Evolutionary conservation across 2,329 filamentous ascomycete genomes (phyloP), one percentile per base, ranked within the genome.

Genomic region (Epichloe bromicola): DNA sequence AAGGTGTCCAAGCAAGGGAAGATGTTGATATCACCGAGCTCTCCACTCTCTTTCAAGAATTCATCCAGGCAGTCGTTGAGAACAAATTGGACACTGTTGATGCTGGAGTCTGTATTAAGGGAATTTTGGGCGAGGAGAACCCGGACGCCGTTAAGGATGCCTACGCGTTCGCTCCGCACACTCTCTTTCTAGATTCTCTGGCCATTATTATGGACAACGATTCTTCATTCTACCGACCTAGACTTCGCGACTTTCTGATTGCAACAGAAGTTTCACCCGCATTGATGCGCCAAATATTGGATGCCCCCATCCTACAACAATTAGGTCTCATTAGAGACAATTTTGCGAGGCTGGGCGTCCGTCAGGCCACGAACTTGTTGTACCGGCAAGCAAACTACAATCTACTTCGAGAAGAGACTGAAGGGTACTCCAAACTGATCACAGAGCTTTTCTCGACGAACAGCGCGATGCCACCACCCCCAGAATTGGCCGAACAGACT

Each of bases 361-460:
- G 91, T 51, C 89, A 94, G 62, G 86, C 90, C 46, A 98, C 93
- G 7, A 95, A 96, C 60, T 75, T 93, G 4, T 77, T 98, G 1
- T 98, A 98, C 66, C 85, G 90, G 54, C 93, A 97, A 67, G 88
- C 91, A 14, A 97, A 95, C 66, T 97, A 95, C 73, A 98, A 98
- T 61, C 72, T 98, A 7, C 73, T 98, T 19, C 83, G 93, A 43
- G 93, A 98, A 70, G 93, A 98, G 67, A 88, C 88, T 0, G 93
- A 98, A 68, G 93, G 94, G 40, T 98, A 95, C 64, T 90, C 93
- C 0, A 98, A 98, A 66, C 79, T 98, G 45, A 82, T 95, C 54
- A 96, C 91, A 0, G 93, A 98, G 65, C 82, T 97, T 34, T 98
- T 96, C 67, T 91, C 88, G 7, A 94, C 86, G 1, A 88, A 86